Base-by-base conservation (phyloP, 2,329 filamentous ascomycete species). In the Sporothrix euskadiensis region DNA sequence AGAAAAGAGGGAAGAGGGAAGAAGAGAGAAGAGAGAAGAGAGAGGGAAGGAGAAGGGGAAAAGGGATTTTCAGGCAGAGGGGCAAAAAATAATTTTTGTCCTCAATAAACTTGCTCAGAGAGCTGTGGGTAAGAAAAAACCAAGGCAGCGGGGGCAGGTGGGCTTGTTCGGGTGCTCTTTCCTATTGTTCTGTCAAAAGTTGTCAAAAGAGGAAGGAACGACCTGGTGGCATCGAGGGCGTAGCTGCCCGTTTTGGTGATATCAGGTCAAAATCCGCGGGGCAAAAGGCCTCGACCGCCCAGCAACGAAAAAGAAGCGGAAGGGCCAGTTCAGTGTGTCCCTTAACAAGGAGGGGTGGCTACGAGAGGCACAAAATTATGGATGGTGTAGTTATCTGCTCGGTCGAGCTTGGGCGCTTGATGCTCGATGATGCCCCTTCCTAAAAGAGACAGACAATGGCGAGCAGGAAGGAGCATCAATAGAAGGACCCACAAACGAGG, bases 141-240 rank as follows among this genome's bases (percentile, higher is more conserved):
- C 19, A 54, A 22, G 49, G 52, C 52, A 54, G 19, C 41, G 49
- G 22, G 52, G 52, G 52, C 19, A 59, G 14, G 56, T 32, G 56
- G 56, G 26, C 26, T n/a, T 6, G 12, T 7, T 3, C 22, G 26
- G 26, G 26, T 4, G 56, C 26, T 32, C 26, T 35, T 35, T 32
- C 26, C 14, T 47, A 12, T 44, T 26, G 22, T 7, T 26, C 35
- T 65, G 19, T 44, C 57, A 30, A 19, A 7, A 7, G 3, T 14
- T 54, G 22, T 39, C 59, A 66, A 47, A 6, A 22, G 12, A 30
- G 70, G 73, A 73, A 72, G 49, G 73, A 70, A 72, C 65, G 66
- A 66, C 69, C 41, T 39, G 41, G 26, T 52, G 19, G 66, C 32
- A 41, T 9, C 14, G 30, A 26, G 19, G 26, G 65, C 16, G 44